Evolutionary conservation across 108 stramenopile species (phyloP), one percentile per base, ranked within the genome.

Genomic region (Hondaea fermentalgiana): DNA sequence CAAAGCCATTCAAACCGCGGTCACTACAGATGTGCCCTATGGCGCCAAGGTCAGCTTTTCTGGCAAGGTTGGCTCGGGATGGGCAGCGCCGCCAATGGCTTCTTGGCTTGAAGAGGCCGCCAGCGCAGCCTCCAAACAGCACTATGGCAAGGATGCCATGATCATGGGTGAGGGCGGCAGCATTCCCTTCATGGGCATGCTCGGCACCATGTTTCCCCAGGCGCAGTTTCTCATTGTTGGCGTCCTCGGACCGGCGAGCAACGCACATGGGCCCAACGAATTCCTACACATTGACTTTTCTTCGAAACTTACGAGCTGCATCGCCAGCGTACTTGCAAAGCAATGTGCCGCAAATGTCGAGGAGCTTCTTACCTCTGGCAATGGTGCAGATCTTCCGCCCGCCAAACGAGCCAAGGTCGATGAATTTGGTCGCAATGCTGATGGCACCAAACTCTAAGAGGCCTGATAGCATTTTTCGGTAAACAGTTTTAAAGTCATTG

Each of bases 101-200:
- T 17, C 76, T 6, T 83, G 76, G 76, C 76, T 83, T 35, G 76
- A 83, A 23, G 23, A 83, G 51, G 76, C 76, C 4, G 76, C 76
- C 19, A 83, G 51, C 76, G 28, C 19, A 43, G 76, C 76, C n/a
- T 83, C 76, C 76, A 83, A 83, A 45, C 14, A 47, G 45, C 28
- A 53, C 51, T 83, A 83, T 23, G 76, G 76, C 76, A 83, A 83
- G 76, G 76, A 83, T 23, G 76, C 76, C 49, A 83, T 83, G 76
- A 53, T 53, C 23, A 83, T 83, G 76, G 76, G 76, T 45, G 76
- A 83, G 51, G 76, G 76, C 28, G 76, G 76, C 45, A 83, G 76
- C 51, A 83, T 83, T 35, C 76, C 76, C 14, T 83, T 83, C 51
- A 83, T 83, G 76, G 76, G 76, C 51, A 83, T 83, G 76, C 76